Evolutionary conservation across 176 grass and related monocot genomes (phyloP).

Genomic region (Puya raimondii): DNA sequence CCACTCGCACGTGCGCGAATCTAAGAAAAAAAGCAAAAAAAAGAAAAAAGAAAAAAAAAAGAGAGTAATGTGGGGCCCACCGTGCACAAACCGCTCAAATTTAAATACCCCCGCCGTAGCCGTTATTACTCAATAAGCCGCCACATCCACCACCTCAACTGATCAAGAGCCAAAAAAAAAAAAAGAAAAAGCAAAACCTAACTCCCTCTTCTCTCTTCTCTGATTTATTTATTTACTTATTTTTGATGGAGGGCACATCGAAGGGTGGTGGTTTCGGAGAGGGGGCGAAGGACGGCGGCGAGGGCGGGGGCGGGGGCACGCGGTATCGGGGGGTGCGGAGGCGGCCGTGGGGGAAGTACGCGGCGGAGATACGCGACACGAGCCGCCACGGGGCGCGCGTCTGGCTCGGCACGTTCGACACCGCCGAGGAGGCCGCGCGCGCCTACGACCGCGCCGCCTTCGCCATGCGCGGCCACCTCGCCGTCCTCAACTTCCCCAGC

Average conservation of each 20-base stretch:
- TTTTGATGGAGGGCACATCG: neutral
- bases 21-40: neutral
- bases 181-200: neutral
- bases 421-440: conserved; percentile 65
- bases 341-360: conserved; percentile 67
- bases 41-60: neutral
- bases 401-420: conserved; percentile 78
- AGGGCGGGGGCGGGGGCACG: conserved; percentile 32
- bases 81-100: neutral
- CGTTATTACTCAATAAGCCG: no score
- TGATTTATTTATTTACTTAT: no score
- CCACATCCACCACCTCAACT: no score
- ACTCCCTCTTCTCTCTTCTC: neutral
- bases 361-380: conserved; percentile 85
- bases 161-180: no score
- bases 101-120: no score
- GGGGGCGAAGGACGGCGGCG: conserved; percentile 1
- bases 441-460: conserved; percentile 74
- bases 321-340: conserved; percentile 72
- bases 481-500: conserved; percentile 80
- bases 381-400: conserved; percentile 59
- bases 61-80: neutral
- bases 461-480: conserved; percentile 62
- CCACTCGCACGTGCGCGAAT: conserved; percentile 9
- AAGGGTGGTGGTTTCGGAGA: neutral